Evolutionary conservation across 2,329 filamentous ascomycete genomes (phyloP).

Genomic region (Peltaster fructicola): DNA sequence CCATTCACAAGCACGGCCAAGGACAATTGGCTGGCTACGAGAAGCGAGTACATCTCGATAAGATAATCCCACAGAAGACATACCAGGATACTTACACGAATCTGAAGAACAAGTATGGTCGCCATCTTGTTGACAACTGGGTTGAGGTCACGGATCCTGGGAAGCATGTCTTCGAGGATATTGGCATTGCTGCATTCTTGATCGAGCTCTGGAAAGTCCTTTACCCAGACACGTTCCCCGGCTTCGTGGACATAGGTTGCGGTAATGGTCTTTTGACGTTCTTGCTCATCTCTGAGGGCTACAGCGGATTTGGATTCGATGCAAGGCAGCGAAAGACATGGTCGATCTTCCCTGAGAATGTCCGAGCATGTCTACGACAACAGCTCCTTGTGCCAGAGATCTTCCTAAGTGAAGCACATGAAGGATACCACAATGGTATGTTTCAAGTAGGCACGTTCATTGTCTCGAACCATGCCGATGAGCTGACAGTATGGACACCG

Average conservation of each 20-base stretch:
- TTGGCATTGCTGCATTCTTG: constrained; percentile 78
- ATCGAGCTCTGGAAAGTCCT: constrained; percentile 82
- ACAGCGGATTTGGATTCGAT: constrained; percentile 78
- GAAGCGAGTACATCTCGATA: constrained; percentile 72
- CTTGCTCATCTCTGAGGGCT: constrained; percentile 66
- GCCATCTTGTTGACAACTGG: constrained; percentile 55
- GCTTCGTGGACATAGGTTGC: constrained; percentile 91
- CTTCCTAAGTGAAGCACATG: constrained; percentile 9
- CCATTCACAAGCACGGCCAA: constrained; percentile 56
- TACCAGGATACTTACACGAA: constrained; percentile 70
- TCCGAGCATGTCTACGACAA: constrained; percentile 37
- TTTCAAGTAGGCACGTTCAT: constrained; percentile 70
- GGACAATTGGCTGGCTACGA: constrained; percentile 49
- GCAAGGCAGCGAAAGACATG: constrained; percentile 74
- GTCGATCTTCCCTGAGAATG: constrained; percentile 44
- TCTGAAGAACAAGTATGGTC: constrained; percentile 66
- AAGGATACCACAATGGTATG: constrained; percentile 35
- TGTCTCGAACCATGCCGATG: constrained; percentile 91
- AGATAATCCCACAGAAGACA: constrained; percentile 54
- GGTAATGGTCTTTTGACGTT: constrained; percentile 85
- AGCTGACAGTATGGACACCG: constrained; percentile 91
- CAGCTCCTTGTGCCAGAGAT: constrained; percentile 41
- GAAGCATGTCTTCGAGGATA: constrained; percentile 92
- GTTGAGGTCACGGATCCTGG: constrained; percentile 68
- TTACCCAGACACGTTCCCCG: constrained; percentile 55